Percentiles rank a stretch among this genome's conserved stretches.
These are phyloP conservation scores for Casuarina equisetifolia DNA, from an alignment of 306 rosid genomes.

Conservation along the genomic window DNA sequence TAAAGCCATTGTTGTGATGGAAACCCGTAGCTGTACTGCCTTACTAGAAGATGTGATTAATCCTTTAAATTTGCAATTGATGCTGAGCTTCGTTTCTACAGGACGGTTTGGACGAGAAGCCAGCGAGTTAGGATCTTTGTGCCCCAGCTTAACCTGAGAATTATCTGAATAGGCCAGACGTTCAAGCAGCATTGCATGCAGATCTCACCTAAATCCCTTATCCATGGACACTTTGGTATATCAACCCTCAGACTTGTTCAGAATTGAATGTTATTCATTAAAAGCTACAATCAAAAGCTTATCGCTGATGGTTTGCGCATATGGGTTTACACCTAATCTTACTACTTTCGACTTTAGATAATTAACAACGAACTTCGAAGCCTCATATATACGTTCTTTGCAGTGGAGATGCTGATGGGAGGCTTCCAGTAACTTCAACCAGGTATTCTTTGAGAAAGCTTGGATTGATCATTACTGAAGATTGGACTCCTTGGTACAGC, in stretches of 20 bases:
- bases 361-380: background rate
- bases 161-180: conserved; percentile 49
- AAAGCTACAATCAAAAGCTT: conserved; percentile 52
- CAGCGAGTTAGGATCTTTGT: conserved; percentile 57
- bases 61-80: background rate
- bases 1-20: no score
- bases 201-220: conserved; percentile 50
- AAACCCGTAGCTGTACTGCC: no score
- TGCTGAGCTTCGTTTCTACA: background rate
- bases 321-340: conserved; percentile 75
- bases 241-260: background rate
- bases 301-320: conserved; percentile 66
- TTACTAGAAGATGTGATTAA: no score
- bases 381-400: background rate
- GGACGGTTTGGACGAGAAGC: conserved; percentile 31
- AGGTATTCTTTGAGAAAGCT: conserved; percentile 47
- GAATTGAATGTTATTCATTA: no score
- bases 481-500: conserved; percentile 62
- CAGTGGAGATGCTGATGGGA: conserved; percentile 59
- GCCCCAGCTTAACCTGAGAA: conserved; percentile 35
- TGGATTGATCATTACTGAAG: conserved; percentile 34
- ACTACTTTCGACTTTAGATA: background rate
- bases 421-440: conserved; percentile 50
- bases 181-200: conserved; percentile 57
- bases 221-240: conserved; percentile 53